phyloP scores from a whole-genome alignment of 75 land plant species.

The Isoetes taiwanensis region DNA sequence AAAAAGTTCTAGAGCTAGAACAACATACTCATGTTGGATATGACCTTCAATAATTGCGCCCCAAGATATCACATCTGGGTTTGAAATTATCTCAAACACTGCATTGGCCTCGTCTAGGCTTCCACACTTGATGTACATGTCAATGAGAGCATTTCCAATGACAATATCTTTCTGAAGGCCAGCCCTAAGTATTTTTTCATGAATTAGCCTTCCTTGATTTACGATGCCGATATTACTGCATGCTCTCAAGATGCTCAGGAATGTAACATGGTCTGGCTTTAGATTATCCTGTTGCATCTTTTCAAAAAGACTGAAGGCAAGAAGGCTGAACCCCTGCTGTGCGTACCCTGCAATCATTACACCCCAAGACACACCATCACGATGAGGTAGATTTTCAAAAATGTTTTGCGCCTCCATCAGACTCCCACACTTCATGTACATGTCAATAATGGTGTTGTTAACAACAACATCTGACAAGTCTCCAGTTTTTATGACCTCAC shows the following conservation, averaged over 20 bases:
- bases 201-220: conserved; percentile 18
- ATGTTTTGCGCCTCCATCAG: conserved; percentile 21
- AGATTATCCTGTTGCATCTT: conserved; percentile 1
- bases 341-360: conserved; percentile 13
- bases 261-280: neutral
- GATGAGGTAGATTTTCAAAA: conserved; percentile 19
- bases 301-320: conserved; percentile 3
- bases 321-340: neutral
- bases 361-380: conserved; percentile 18
- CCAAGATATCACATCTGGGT: conserved; percentile 42
- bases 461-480: neutral
- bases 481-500: neutral
- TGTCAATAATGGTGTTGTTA: conserved; percentile 23
- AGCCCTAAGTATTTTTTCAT: neutral
- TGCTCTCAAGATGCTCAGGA: conserved; percentile 5
- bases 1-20: conserved; percentile 32
- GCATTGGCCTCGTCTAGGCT: neutral
- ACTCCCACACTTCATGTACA: conserved; percentile 36
- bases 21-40: conserved; percentile 13
- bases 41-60: conserved; percentile 42
- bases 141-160: neutral
- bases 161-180: neutral
- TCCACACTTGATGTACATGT: neutral
- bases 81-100: no score
- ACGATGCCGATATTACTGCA: conserved; percentile 12